Percentiles rank a stretch among this genome's conserved stretches.
Conservation (phyloP, 176 grass and related monocot genomes). For the Sorghum bicolor region DNA sequence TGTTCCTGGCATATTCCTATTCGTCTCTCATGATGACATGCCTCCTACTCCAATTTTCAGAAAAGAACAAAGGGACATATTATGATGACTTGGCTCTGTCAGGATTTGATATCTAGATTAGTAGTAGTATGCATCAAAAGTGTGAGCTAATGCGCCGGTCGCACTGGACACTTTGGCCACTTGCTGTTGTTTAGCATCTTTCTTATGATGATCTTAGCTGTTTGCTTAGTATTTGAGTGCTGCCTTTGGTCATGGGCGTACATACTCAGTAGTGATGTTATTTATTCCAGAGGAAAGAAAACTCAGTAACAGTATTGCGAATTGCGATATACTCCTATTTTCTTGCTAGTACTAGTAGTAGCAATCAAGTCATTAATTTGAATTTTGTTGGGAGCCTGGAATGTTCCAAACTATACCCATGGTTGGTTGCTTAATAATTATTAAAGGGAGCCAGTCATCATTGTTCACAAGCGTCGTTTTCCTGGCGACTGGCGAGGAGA, state of each 20-base stretch:
- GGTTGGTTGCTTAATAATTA: neutral
- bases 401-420: neutral
- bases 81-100: constrained; percentile 5
- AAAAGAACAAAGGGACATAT: neutral
- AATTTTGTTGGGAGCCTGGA: neutral
- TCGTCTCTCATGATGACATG: constrained; percentile 11
- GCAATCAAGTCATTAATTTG: neutral
- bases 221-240: neutral
- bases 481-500: neutral
- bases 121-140: neutral
- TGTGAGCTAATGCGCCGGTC: constrained; percentile 17
- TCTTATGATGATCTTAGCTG: neutral
- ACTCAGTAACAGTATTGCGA: neutral
- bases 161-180: constrained; percentile 7
- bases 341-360: no score
- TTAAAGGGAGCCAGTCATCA: neutral
- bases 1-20: constrained; percentile 46
- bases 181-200: neutral
- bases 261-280: neutral
- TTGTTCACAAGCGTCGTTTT: constrained; percentile 25
- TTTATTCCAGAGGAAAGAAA: no score
- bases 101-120: neutral
- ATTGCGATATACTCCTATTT: neutral
- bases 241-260: neutral
- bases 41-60: neutral